Evolutionary conservation across 495 filamentous ascomycete species (phyloP).

Genomic region (Hypoxylon lenormandii): DNA sequence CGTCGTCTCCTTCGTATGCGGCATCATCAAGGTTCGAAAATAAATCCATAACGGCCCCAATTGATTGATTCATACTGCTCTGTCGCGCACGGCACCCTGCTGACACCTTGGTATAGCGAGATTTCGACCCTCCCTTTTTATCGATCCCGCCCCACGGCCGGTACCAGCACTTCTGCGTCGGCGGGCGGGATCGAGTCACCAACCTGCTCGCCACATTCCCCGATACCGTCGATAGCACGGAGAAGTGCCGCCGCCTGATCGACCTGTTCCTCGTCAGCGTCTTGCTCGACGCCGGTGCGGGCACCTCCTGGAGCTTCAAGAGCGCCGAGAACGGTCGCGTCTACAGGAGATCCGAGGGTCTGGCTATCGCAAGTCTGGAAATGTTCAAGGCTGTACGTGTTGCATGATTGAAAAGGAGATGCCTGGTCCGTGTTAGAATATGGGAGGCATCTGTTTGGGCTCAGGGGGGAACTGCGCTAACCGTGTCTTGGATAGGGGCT

Average conservation of each 20-base stretch:
- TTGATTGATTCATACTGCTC: neutral
- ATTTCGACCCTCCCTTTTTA: constrained; percentile 86
- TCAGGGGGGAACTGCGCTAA: constrained; percentile 19
- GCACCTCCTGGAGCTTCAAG: constrained; percentile 86
- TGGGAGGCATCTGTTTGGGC: neutral
- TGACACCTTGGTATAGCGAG: constrained; percentile 69
- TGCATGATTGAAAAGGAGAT: neutral
- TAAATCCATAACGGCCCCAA: neutral
- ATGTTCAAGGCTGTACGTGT: constrained; percentile 83
- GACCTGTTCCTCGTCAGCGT: constrained; percentile 93
- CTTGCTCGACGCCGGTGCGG: constrained; percentile 86
- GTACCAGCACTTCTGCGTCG: constrained; percentile 91
- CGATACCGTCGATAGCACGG: constrained; percentile 71
- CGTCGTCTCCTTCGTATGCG: constrained; percentile 90
- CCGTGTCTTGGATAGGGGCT: constrained; percentile 65
- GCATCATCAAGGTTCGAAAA: constrained; percentile 88
- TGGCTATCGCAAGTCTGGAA: constrained; percentile 92
- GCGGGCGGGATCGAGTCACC: constrained; percentile 78
- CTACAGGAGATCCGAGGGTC: constrained; percentile 87
- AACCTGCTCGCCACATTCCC: constrained; percentile 77
- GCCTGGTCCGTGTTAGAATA: neutral
- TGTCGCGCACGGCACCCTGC: neutral
- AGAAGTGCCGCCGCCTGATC: constrained; percentile 79
- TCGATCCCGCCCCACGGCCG: constrained; percentile 87
- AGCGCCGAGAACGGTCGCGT: constrained; percentile 87